Percentiles rank a stretch among this genome's conserved stretches.
phyloP scores from a whole-genome alignment of 257 asterid species.

The Solanum pinnatisectum region DNA sequence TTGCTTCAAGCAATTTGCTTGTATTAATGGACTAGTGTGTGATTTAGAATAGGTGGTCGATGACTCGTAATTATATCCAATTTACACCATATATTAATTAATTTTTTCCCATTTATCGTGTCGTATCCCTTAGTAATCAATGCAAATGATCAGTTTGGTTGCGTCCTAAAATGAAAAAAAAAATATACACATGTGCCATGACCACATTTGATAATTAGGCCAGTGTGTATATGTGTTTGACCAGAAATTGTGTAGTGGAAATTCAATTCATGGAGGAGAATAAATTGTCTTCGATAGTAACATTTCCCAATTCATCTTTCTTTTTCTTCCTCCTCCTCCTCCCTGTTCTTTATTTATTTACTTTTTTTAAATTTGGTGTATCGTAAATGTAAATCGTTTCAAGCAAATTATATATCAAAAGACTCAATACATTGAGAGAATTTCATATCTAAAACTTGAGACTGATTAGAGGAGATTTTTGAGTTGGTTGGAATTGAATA shows the following conservation, averaged over 20 bases:
- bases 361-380: too few relatives aligned
- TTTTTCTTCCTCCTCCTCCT: too few relatives aligned
- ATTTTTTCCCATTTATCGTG: not conserved
- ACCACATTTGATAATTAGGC: not conserved
- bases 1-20: not conserved
- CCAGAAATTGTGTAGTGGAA: not conserved
- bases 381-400: too few relatives aligned
- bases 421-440: too few relatives aligned
- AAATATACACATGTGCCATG: not conserved
- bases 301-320: not conserved
- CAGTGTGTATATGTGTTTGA: not conserved
- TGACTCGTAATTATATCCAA: not conserved
- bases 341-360: too few relatives aligned
- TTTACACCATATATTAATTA: not conserved
- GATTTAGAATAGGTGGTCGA: not conserved
- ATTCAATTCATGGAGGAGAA: not conserved
- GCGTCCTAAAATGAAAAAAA: not conserved
- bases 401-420: too few relatives aligned
- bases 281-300: not conserved
- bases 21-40: not conserved
- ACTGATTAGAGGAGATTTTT: too few relatives aligned
- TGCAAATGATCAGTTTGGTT: not conserved
- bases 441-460: too few relatives aligned
- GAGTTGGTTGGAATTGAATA: too few relatives aligned
- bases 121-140: not conserved